Evolutionary conservation across 2,329 filamentous ascomycete species (phyloP), one percentile per base, ranked within the genome.

Genomic region (Aspergillus proliferans): DNA sequence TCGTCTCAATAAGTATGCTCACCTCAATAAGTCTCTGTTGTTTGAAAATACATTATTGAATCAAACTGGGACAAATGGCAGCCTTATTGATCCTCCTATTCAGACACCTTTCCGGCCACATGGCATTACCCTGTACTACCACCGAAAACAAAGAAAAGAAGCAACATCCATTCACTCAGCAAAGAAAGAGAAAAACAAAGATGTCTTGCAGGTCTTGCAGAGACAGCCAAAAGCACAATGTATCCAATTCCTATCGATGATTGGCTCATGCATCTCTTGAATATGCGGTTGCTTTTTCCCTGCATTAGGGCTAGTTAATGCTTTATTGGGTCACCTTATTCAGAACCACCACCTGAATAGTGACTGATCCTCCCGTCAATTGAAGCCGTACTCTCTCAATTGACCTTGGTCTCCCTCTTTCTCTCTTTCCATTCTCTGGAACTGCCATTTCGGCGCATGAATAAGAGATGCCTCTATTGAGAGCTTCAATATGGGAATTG

Each of bases 391-490:
- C 10, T 5, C 18, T 22, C 15, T 14, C 38, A 40, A 40, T 40
- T 12, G 9, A 38, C 7, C 6, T 14, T n/a, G n/a, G n/a, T 38
- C 18, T 1, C 14, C 18, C 18, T 19, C 10, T 21, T 28, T n/a
- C 21, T 19, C 5, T 28, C 19, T n/a, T 44, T 45, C 41, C 24
- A 21, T 47, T 21, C 12, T 43, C 14, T 38, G 19, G 19, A 14
- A 33, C 19, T 50, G 15, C 47, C 47, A 15, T 21, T 45, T 47
- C 14, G 41, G 39, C 15, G 21, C 39, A 40, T 51, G 36, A 51
- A 52, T 53, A 52, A 33, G 39, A 21, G 42, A 24, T 34, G 4
- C 41, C 18, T 45, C 18, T 45, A 45, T 45, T 45, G 26, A 45
- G 26, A n/a, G 22, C 41, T 28, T 30, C 6, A 8, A 26, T 30